Conservation (phyloP, 1,284 basidiomycete species). For the Porogramme epimiltina region DNA sequence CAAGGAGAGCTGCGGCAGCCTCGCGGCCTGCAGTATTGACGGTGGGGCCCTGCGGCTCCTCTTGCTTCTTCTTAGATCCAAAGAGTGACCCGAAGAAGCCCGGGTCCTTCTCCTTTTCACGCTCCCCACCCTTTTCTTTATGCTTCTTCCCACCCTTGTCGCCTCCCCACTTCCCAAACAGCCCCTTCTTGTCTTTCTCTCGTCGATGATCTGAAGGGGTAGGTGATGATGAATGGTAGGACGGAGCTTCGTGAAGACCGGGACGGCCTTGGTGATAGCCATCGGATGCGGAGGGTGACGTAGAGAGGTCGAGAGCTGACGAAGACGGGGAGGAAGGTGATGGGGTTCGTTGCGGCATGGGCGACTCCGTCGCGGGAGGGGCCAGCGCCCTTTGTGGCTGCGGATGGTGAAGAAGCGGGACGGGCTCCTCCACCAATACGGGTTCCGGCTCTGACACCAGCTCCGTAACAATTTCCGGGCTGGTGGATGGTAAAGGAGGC, state of each 20-base stretch:
- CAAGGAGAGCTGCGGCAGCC: constrained; percentile 80
- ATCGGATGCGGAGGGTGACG: constrained; percentile 35
- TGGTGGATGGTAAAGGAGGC: constrained; percentile 14
- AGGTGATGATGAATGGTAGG: constrained; percentile 32
- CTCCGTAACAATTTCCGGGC: constrained; percentile 16
- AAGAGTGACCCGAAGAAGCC: constrained; percentile 91
- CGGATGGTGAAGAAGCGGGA: constrained; percentile 59
- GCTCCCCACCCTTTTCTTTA: constrained; percentile 48
- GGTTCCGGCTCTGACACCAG: constrained; percentile 8
- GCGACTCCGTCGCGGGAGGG: constrained; percentile 31
- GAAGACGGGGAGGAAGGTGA: constrained; percentile 48
- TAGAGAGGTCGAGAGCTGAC: constrained; percentile 31
- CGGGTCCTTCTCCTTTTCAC: constrained; percentile 65
- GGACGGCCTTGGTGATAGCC: constrained; percentile 29
- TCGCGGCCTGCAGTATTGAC: constrained; percentile 71
- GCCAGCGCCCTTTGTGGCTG: constrained; percentile 43
- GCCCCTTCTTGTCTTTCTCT: constrained; percentile 75
- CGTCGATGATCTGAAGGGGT: constrained; percentile 37
- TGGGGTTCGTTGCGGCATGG: constrained; percentile 46
- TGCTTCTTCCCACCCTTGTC: constrained; percentile 55
- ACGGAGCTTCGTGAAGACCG: constrained; percentile 27
- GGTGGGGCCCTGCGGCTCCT: constrained; percentile 56
- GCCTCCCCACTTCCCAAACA: constrained; percentile 73
- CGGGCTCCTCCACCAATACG: constrained; percentile 17
- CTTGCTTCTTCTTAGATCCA: constrained; percentile 79